Conservation (phyloP, 345 rosid species). For the Lepidium africanum region DNA sequence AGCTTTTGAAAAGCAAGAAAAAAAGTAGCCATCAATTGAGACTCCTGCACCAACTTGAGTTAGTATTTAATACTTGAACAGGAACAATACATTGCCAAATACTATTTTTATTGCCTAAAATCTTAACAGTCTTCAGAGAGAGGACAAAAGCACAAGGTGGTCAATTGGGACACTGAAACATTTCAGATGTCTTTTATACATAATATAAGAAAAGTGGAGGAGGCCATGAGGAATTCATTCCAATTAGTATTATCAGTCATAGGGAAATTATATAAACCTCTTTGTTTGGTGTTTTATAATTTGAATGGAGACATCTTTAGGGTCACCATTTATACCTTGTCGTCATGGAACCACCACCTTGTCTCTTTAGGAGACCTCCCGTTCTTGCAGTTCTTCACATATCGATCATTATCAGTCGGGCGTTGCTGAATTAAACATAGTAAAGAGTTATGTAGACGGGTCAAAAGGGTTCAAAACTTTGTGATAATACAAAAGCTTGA, state of each 20-base stretch:
- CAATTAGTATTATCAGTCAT: conserved; percentile 4
- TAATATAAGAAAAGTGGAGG: not conserved
- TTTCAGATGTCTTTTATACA: conserved; percentile 2
- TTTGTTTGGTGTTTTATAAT: not conserved
- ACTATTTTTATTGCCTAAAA: not conserved
- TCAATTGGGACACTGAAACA: conserved; percentile 2
- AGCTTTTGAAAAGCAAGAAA: not conserved
- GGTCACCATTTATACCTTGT: conserved; percentile 49
- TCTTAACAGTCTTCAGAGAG: not conserved
- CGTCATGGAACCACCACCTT: conserved; percentile 99
- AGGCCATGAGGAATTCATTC: conserved; percentile 3
- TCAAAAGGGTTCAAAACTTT: not conserved
- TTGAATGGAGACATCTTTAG: not conserved
- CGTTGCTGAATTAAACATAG: conserved; percentile 54
- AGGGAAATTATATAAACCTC: conserved; percentile 14
- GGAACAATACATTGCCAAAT: not conserved
- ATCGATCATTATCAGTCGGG: conserved; percentile 94
- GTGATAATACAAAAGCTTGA: not conserved
- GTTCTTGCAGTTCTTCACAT: conserved; percentile 88
- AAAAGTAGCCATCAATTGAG: not conserved
- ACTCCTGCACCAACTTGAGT: not conserved
- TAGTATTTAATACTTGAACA: not conserved
- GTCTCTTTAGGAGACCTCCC: conserved; percentile 99
- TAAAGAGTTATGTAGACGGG: not conserved
- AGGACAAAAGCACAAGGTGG: not conserved